A percentile compares a stretch with the other conserved stretches of the same genome.
Evolutionary conservation across 2,329 filamentous ascomycete genomes (phyloP).

Genomic region (Talaromyces atroroseus): DNA sequence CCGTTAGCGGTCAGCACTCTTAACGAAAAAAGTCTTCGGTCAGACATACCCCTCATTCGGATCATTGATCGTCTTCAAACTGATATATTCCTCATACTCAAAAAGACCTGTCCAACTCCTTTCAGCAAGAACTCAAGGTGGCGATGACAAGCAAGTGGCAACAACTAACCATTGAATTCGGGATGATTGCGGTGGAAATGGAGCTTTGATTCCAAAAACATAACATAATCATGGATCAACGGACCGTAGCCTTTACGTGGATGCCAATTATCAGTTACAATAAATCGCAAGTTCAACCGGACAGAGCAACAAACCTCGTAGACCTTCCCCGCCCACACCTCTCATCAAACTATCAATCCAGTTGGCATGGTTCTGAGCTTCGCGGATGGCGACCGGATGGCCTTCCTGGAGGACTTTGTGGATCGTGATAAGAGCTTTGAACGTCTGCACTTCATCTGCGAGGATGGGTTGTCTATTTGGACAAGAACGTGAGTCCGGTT

Average conservation of each 20-base stretch:
- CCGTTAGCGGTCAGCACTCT: slow-evolving; percentile 19
- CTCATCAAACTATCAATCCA: slow-evolving; percentile 93
- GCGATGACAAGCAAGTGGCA: too few species aligned
- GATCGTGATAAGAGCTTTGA: slow-evolving; percentile 94
- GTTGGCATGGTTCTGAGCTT: slow-evolving; percentile 78
- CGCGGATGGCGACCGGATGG: slow-evolving; percentile 77
- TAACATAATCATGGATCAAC: slow-evolving; percentile 93
- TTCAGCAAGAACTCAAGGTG: neutral
- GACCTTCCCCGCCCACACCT: slow-evolving; percentile 73
- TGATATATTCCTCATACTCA: slow-evolving; percentile 98
- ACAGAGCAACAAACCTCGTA: slow-evolving; percentile 56
- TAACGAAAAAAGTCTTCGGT: neutral
- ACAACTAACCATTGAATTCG: slow-evolving; percentile 77
- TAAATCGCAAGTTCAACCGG: neutral
- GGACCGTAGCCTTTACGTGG: slow-evolving; percentile 65
- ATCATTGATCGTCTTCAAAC: slow-evolving; percentile 95
- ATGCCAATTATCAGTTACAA: neutral
- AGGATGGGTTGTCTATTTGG: slow-evolving; percentile 79
- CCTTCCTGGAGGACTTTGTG: slow-evolving; percentile 98
- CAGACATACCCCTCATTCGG: slow-evolving; percentile 78
- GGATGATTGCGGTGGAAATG: slow-evolving; percentile 95
- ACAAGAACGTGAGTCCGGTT: neutral
- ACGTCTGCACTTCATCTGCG: slow-evolving; percentile 96
- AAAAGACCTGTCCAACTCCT: slow-evolving; percentile 60
- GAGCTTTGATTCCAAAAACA: slow-evolving; percentile 88